phyloP scores from a whole-genome alignment of 2,329 filamentous ascomycete genomes.

The Xylaria sp. region DNA sequence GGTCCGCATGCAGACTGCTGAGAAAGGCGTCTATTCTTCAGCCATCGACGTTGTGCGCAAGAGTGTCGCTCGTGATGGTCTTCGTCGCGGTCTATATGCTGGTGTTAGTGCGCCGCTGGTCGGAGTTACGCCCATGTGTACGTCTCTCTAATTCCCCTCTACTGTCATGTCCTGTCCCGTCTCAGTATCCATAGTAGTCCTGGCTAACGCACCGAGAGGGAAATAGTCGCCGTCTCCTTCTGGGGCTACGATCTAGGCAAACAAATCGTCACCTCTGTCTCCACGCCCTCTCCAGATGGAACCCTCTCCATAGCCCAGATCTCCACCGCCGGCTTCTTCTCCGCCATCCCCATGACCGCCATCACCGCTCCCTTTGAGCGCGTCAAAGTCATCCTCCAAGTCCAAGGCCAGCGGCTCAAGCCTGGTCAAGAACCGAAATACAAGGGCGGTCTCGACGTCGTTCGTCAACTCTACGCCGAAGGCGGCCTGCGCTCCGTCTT shows the following conservation, averaged over 20 bases:
- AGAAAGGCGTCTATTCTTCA: constrained; percentile 89
- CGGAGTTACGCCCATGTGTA: constrained; percentile 99
- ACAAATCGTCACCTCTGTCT: constrained; percentile 78
- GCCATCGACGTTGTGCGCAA: constrained; percentile 93
- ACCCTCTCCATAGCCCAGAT: constrained; percentile 85
- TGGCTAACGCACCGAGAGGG: neutral
- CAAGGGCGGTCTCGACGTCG: constrained; percentile 86
- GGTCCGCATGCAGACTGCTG: constrained; percentile 94
- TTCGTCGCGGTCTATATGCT: constrained; percentile 87
- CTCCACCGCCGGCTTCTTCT: constrained; percentile 95
- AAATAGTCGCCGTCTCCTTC: constrained; percentile 73
- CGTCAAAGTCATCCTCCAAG: constrained; percentile 97
- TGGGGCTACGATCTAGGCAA: constrained; percentile 98
- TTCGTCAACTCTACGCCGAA: constrained; percentile 90
- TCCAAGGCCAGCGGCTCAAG: constrained; percentile 87
- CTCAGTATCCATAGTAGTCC: neutral
- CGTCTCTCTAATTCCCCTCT: constrained; percentile 51
- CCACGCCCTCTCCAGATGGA: constrained; percentile 73
- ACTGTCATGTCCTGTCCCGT: neutral
- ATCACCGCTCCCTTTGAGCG: constrained; percentile 99
- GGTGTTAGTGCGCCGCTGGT: constrained; percentile 94
- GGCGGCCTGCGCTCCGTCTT: constrained; percentile 93
- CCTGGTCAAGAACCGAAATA: constrained; percentile 95
- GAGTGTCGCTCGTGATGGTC: constrained; percentile 86
- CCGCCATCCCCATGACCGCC: constrained; percentile 94